Evolutionary conservation across 2,329 filamentous ascomycete genomes (phyloP), one percentile per base, ranked within the genome.

Genomic region (Aschersonia sp.): DNA sequence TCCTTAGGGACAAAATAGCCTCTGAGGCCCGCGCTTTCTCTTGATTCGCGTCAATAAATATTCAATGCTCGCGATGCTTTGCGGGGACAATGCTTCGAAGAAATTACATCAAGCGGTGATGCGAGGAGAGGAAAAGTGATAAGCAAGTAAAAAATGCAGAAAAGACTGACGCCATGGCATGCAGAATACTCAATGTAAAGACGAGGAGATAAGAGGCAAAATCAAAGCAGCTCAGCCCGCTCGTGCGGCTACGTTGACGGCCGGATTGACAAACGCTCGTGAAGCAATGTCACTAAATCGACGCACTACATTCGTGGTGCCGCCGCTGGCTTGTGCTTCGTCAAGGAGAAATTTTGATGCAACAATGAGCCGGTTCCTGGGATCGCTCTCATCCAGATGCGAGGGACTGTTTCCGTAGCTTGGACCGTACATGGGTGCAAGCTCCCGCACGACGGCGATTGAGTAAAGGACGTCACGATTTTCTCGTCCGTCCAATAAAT

Each of bases 381-480:
- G 73, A 45, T 85, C 81, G 43, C 71, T 75, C 63, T 86, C 83
- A 57, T 83, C 80, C 4, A 80, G 68, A 50, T 80, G 77, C 44
- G 75, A 71, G 1, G 77, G 74, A 30, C 73, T 70, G 51, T 68
- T 74, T 52, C 75, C 75, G 32, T 77, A 77, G 53, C 74, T 75
- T 9, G 78, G 69, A 10, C 75, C 75, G 58, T 75, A 79, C 44
- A 80, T 77, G 32, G 80, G 79, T 44, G 84, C 81, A 45, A 89
- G 72, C 52, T 89, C 80, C 30, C 88, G 80, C 12, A 85, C 80
- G 48, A 94, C 78, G 6, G 85, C 86, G 54, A 95, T 83, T 0
- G 86, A 92, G 65, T 95, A 95, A 49, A 96, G 77, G 20, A 95
- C 83, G 61, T 96, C 89, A 47, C 89, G 80, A 58, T 91, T 92